phyloP scores from a whole-genome alignment of 345 rosid species.

The Isatis tinctoria region DNA sequence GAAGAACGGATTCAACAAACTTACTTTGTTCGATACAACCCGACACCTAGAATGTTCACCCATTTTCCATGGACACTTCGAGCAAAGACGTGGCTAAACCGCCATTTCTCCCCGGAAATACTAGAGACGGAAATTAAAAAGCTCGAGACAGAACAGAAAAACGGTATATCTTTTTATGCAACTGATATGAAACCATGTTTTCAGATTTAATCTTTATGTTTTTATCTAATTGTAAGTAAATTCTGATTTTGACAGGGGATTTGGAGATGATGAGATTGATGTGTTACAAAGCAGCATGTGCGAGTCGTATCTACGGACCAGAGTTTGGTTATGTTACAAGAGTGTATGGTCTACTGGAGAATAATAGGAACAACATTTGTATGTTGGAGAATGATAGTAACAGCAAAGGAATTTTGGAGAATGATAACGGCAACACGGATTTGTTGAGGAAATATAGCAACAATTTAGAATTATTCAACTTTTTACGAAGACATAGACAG shows the following conservation, averaged over 20 bases:
- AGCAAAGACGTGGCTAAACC: constrained; percentile 60
- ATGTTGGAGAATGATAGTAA: neutral
- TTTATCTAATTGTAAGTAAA: neutral
- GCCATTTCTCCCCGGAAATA: constrained; percentile 53
- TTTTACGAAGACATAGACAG: constrained; percentile 43
- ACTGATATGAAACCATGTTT: neutral
- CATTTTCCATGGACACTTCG: constrained; percentile 53
- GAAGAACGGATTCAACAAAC: constrained; percentile 23
- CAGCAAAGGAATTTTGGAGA: neutral
- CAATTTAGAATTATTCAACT: constrained; percentile 30
- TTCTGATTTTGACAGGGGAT: constrained; percentile 18
- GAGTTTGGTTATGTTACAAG: constrained; percentile 46
- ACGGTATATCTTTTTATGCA: constrained; percentile 33
- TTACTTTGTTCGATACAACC: constrained; percentile 33
- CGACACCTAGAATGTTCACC: constrained; percentile 39
- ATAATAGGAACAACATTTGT: neutral
- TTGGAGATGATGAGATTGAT: constrained; percentile 26
- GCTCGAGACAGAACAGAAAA: constrained; percentile 42
- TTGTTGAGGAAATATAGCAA: neutral
- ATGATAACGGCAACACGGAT: neutral
- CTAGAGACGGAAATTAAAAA: constrained; percentile 42
- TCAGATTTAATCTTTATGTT: neutral
- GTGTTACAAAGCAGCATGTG: constrained; percentile 72
- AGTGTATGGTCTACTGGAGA: constrained; percentile 32
- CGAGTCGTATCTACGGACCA: constrained; percentile 59